Evolutionary conservation across 2,329 filamentous ascomycete genomes (phyloP).

Genomic region (Penicillium sp.): DNA sequence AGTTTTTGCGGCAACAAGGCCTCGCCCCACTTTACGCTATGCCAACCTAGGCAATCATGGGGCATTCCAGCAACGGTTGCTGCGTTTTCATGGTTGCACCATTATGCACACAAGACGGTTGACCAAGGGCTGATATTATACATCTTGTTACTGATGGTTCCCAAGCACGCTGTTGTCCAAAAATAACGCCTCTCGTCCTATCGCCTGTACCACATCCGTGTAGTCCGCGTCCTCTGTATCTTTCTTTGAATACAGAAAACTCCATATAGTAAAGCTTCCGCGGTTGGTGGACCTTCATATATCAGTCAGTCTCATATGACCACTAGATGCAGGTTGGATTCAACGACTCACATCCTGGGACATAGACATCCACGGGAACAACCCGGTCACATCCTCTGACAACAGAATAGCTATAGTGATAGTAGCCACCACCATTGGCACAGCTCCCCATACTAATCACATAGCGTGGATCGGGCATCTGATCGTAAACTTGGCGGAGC

Average conservation of each 20-base stretch:
- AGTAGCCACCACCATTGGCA: slow-evolving; percentile 84
- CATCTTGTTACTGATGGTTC: too few species aligned
- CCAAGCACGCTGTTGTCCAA: too few species aligned
- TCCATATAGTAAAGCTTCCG: slow-evolving; percentile 60
- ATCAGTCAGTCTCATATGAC: slow-evolving; percentile 8
- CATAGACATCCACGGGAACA: slow-evolving; percentile 79
- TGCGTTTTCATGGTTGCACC: too few species aligned
- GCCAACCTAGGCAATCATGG: too few species aligned
- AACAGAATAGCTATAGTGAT: slow-evolving; percentile 83
- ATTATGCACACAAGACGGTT: too few species aligned
- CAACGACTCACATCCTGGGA: slow-evolving; percentile 70
- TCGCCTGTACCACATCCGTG: slow-evolving; percentile 61
- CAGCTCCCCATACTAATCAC: slow-evolving; percentile 84
- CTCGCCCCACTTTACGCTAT: too few species aligned
- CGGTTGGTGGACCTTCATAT: slow-evolving; percentile 52
- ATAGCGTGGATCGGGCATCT: slow-evolving; percentile 94
- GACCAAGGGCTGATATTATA: too few species aligned
- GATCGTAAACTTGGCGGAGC: slow-evolving; percentile 85
- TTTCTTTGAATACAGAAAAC: slow-evolving; percentile 81
- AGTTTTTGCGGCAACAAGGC: too few species aligned
- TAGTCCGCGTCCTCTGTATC: slow-evolving; percentile 64
- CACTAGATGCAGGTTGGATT: neutral
- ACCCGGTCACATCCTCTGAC: slow-evolving; percentile 76
- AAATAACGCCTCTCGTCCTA: slow-evolving; percentile 12
- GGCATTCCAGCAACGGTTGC: too few species aligned